Evolutionary conservation across 306 rosid species (phyloP), one percentile per base, ranked within the genome.

Genomic region (Lupinus albus): DNA sequence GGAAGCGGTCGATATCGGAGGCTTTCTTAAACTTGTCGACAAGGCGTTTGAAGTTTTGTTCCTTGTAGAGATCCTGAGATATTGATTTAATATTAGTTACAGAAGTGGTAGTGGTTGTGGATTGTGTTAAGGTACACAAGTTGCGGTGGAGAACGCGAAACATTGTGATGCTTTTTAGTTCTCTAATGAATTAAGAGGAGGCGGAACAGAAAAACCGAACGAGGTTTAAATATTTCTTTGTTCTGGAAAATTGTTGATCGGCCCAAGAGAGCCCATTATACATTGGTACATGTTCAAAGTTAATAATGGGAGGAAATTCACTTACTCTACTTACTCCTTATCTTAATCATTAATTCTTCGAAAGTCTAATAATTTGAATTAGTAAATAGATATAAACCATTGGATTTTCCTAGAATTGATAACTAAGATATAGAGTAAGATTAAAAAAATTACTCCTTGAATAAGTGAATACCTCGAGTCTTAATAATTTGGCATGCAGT

Each of bases 1-100:
- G 87, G 80, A 91, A 91, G 5, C 96, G 89, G 46, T 68, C 32
- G 1, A 48, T 1, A 59, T 88, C 89, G 11, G 89, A 88, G 12
- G 86, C 85, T 67, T 83, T 75, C 56, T 91, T 88, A 81, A 86
- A 91, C 80, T 87, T 88, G 10, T 80, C 52, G 11, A 83, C 96
- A 10, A 91, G 76, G 8, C 51, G 83, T 51, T 73, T 76, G 12
- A 86, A 80, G 81, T 80, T 76, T 30, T 77, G 72, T 49, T 91
- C 91, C 44, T 58, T 80, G 84, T 54, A 81, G 16, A 86, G 87
- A 17, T 81, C 76, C 11, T 71, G 9, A 30, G 85, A 76, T 28
- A 83, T 47, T 41, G 87, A 64, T 35, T 49, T 81, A 17, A 84
- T 63, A 0, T 45, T 18, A 7, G 51, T 44, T 18, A 28, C 12